Evolutionary conservation across 306 rosid species (phyloP), one percentile per base, ranked within the genome.

Genomic region (Psophocarpus tetragonolobus): DNA sequence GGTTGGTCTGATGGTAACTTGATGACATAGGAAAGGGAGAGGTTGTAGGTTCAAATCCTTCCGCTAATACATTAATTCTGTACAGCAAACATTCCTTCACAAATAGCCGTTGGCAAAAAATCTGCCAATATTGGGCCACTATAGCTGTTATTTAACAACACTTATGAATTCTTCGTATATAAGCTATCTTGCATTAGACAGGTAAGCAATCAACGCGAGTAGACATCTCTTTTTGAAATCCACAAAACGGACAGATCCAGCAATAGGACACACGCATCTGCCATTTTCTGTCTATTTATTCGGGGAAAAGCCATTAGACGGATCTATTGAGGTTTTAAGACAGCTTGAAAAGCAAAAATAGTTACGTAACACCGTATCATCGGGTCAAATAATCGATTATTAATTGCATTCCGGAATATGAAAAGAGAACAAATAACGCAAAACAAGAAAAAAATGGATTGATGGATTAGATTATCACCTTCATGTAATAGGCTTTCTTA

Each of bases 401-500:
- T 27, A 24, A 29, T 53, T 14, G 74, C 62, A n/a, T 30, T 24
- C 0, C 35, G 11, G 29, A 26, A 17, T 21, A 68, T 15, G 75
- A 30, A 44, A 13, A 57, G 44, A 30, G 32, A 70, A 68, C 10
- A 24, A 63, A 73, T 3, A 17, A 36, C 8, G 32, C 26, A 8
- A 8, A 30, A 61, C 13, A 45, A 47, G 20, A 24, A n/a, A 13
- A 38, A 57, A 30, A n/a, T n/a, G 15, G 73, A 75, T 48, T 6
- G 63, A 44, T 21, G 14, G n/a, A 44, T 26, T 71, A 68, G 32
- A 71, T 7, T 27, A 64, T 30, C 45, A 94, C 99, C 99, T 91
- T 95, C 56, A 95, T 87, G 83, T 95, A 95, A 84, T 95, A 95
- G 61, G 99, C 99, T 85, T 95, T 95, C 87, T 95, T 95, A 75